Evolutionary conservation across 768 basidiomycete genomes (phyloP).

Genomic region (Paxillus ammoniavirescens): DNA sequence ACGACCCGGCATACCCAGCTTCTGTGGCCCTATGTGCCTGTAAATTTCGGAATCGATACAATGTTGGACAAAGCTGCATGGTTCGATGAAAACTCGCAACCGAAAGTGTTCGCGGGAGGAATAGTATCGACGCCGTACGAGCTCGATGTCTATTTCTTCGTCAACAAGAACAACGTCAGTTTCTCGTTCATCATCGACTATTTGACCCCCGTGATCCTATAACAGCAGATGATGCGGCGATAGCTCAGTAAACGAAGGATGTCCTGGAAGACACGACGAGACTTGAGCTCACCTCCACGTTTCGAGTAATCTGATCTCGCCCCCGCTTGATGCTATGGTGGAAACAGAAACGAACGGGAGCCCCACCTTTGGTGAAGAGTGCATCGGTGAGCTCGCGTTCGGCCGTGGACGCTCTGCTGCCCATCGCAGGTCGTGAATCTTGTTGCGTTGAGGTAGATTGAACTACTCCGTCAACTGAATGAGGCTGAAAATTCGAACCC

Average conservation of each 20-base stretch:
- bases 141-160: slow-evolving; percentile 23
- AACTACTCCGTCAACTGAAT: not conserved
- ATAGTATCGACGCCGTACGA: slow-evolving; percentile 27
- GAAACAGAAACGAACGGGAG: slow-evolving; percentile 26
- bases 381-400: slow-evolving; percentile 3
- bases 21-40: not conserved
- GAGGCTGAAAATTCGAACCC: slow-evolving; percentile 26
- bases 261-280: not conserved
- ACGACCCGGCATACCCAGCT: slow-evolving; percentile 25
- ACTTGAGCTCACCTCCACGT: slow-evolving; percentile 18
- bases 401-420: not conserved
- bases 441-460: too few relatives aligned
- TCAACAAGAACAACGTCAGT: slow-evolving; percentile 30
- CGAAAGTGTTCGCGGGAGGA: slow-evolving; percentile 17
- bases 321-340: slow-evolving; percentile 27
- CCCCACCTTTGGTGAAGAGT: slow-evolving; percentile 24
- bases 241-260: too few relatives aligned
- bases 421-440: not conserved
- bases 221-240: too few relatives aligned
- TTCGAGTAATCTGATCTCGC: slow-evolving; percentile 9
- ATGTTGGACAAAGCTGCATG: slow-evolving; percentile 21
- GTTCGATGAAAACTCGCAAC: slow-evolving; percentile 21
- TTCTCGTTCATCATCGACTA: slow-evolving; percentile 13
- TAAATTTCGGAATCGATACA: slow-evolving; percentile 20
- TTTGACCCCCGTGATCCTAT: slow-evolving; percentile 21